Evolutionary conservation across 1,284 basidiomycete genomes (phyloP).

Genomic region (Leccinum subrobustum): DNA sequence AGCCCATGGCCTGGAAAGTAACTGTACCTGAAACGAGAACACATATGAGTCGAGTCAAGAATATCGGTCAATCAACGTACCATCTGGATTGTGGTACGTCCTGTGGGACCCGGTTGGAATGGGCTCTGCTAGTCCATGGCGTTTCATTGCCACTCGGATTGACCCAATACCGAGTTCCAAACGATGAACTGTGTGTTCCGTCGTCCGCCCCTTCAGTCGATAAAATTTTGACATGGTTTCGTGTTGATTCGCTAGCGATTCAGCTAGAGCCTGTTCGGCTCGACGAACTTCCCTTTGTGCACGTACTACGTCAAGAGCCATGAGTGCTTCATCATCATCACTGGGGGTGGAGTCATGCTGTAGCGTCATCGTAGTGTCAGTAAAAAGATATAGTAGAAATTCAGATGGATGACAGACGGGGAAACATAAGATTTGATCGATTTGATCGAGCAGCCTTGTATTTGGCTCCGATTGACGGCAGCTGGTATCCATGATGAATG

Average conservation of each 20-base stretch:
- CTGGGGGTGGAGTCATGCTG: neutral
- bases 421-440: neutral
- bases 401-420: neutral
- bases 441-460: neutral
- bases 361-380: neutral
- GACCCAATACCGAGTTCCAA: neutral
- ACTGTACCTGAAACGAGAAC: neutral
- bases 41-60: neutral
- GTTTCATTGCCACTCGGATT: neutral
- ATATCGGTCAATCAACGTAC: neutral
- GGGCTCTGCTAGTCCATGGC: neutral
- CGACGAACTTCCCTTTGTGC: neutral
- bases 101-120: neutral
- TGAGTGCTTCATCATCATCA: neutral
- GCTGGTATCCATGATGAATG: neutral
- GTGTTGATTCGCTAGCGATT: neutral
- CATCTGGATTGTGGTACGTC: neutral
- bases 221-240: neutral
- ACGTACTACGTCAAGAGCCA: neutral
- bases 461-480: neutral
- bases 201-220: neutral
- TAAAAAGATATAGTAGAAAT: neutral
- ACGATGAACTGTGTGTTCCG: neutral
- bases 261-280: neutral
- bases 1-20: neutral